phyloP scores from a whole-genome alignment of 169 alveolate genomes.

The Cryptosporidium muris region DNA sequence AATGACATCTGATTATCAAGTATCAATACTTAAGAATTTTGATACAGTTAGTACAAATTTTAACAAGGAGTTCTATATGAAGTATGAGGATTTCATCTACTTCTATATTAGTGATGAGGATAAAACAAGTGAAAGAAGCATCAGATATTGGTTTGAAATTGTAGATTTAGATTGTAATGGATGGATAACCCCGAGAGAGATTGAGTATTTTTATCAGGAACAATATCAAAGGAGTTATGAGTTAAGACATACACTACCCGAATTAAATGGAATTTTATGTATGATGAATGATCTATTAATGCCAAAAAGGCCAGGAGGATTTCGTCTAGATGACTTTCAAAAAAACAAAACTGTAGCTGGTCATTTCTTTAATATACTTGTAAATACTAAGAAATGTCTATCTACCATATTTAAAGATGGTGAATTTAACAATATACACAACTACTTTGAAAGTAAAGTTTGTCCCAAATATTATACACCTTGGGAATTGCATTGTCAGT shows the following conservation, averaged over 20 bases:
- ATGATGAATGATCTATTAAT: constrained; percentile 61
- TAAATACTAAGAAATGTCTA: constrained; percentile 48
- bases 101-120: constrained; percentile 87
- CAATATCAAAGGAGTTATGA: constrained; percentile 82
- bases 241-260: constrained; percentile 72
- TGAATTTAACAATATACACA: constrained; percentile 23
- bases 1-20: no score
- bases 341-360: constrained; percentile 52
- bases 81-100: constrained; percentile 86
- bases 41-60: no score
- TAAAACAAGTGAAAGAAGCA: constrained; percentile 81
- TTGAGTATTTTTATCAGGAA: constrained; percentile 87
- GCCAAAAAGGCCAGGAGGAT: constrained; percentile 26
- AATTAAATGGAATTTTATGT: constrained; percentile 66
- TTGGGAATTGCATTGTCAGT: constrained; percentile 66
- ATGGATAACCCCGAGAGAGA: constrained; percentile 80
- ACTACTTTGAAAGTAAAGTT: background rate
- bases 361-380: constrained; percentile 47
- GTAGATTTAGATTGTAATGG: constrained; percentile 87
- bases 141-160: constrained; percentile 87
- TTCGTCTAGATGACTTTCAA: constrained; percentile 40
- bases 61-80: constrained; percentile 71
- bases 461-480: constrained; percentile 18
- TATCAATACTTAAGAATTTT: no score
- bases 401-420: constrained; percentile 57